These are phyloP conservation scores for Globisporangium radiosum DNA, from an alignment of 352 stramenopile species.

Conservation along the genomic window DNA sequence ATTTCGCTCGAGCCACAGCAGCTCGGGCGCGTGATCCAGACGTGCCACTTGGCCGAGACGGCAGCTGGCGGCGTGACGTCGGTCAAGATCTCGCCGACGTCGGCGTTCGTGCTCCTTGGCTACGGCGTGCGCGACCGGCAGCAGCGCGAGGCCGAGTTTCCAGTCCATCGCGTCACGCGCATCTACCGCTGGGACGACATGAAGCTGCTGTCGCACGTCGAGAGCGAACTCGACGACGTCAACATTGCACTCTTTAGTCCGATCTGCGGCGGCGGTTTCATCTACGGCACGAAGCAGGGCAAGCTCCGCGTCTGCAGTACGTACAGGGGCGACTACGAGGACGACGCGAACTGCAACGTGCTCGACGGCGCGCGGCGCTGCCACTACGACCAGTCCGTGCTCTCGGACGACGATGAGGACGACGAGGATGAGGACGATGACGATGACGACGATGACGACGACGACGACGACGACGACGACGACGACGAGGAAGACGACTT, in stretches of 20 bases:
- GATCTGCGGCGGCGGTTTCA: slow-evolving; percentile 92
- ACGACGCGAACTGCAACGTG: slow-evolving; percentile 80
- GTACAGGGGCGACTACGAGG: slow-evolving; percentile 67
- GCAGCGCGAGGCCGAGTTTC: slow-evolving; percentile 75
- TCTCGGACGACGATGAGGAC: slow-evolving; percentile 40
- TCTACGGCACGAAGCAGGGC: slow-evolving; percentile 98
- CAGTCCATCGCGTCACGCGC: slow-evolving; percentile 76
- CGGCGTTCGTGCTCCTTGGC: slow-evolving; percentile 77
- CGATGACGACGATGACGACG: slow-evolving; percentile 31
- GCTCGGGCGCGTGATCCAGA: slow-evolving; percentile 75
- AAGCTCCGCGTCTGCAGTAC: slow-evolving; percentile 87
- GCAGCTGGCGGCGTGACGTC: slow-evolving; percentile 82
- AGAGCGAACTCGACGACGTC: slow-evolving; percentile 93
- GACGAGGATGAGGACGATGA: slow-evolving; percentile 47
- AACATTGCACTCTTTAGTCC: slow-evolving; percentile 98
- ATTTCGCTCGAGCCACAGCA: slow-evolving; percentile 78
- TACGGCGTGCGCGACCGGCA: slow-evolving; percentile 83
- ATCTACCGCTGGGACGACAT: slow-evolving; percentile 90
- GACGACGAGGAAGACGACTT: slow-evolving; percentile 22
- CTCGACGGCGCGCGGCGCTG: slow-evolving; percentile 52
- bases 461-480: slow-evolving; percentile 28
- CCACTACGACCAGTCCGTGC: slow-evolving; percentile 57
- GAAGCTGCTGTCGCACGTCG: slow-evolving; percentile 76
- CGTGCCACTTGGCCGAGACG: slow-evolving; percentile 72
- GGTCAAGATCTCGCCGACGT: slow-evolving; percentile 86